These are phyloP conservation scores for Starmerella cellae DNA, from an alignment of 805 yeast genomes.

Conservation along the genomic window DNA sequence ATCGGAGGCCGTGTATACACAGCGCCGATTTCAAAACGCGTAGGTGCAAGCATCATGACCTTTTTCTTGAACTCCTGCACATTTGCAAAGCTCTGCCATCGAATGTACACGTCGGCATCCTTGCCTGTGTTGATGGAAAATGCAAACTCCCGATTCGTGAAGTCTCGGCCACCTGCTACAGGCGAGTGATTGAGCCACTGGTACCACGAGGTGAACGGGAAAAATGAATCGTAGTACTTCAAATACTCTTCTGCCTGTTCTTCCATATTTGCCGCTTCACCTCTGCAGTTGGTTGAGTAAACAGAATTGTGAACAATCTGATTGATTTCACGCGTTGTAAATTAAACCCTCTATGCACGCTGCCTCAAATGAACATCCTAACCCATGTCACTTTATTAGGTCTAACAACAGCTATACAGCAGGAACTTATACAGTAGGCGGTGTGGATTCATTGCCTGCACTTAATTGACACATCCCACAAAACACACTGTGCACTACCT, in stretches of 20 bases:
- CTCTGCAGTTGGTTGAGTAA: too few species aligned
- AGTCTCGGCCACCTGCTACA: constrained; percentile 50
- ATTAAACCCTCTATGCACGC: too few species aligned
- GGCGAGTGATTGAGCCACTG: constrained; percentile 85
- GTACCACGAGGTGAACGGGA: constrained; percentile 70
- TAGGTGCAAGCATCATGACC: constrained; percentile 62
- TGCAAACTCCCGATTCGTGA: constrained; percentile 85
- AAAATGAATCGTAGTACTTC: constrained; percentile 30
- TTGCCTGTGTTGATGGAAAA: constrained; percentile 43
- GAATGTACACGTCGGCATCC: constrained; percentile 67
- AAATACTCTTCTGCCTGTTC: constrained; percentile 5
- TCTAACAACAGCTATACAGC: too few species aligned
- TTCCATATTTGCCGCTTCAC: too few species aligned
- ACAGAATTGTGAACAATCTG: too few species aligned
- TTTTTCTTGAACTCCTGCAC: constrained; percentile 65
- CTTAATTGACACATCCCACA: too few species aligned
- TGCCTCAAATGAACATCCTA: too few species aligned
- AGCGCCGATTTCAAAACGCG: constrained; percentile 91
- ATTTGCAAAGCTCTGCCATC: constrained; percentile 64
- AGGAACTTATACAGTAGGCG: too few species aligned
- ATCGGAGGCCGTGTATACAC: constrained; percentile 79
- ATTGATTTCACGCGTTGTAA: too few species aligned
- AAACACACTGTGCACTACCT: too few species aligned
- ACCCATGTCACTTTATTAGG: too few species aligned
- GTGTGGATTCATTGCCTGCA: too few species aligned